Base-by-base conservation (phyloP, 768 basidiomycete species). In the Tephrocybe sp. region DNA sequence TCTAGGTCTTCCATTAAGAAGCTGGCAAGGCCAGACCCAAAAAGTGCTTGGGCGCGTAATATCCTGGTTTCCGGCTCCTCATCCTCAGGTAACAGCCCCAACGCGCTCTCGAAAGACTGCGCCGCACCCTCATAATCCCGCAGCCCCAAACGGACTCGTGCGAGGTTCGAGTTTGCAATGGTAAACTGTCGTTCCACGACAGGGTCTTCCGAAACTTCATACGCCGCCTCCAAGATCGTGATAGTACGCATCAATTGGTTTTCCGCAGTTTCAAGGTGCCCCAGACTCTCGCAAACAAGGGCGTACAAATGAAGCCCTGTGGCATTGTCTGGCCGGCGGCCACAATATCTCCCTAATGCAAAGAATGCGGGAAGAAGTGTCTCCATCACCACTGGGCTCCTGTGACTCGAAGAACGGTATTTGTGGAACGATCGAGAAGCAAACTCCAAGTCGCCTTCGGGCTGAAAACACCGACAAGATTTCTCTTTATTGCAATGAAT, bases 141-240 rank as follows among this genome's bases (percentile, higher is more conserved):
- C 3, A 75, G 62, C 0, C 85, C 74, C n/a, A 96, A 70, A 17
- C 81, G 77, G 21, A 96, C 65, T 9, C 97, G 83, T 0, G 86
- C 97, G 7, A 93, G 71, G 52, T 89, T 96, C 20, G 81, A 72
- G 55, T 94, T 89, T 0, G 94, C 90, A 33, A 93, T 81, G 4
- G 80, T 83, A 62, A 88, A 99, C 47, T 81, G 85, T 44, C 75
- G 71, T 67, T 98, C 97, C 10, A 92, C 81, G 20, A 74, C 70
- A 1, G 85, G 68, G 47, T 92, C 87, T 66, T 99, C 97, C 12
- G 80, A 81, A 47, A 88, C 84, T 65, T 99, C 97, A 69, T 97
- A 99, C 23, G 80, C 78, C 1, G 82, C 77, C 66, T 98, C 96
- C n/a, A 98, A 72, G 9, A 93, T 73, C 3, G 67, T 53, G 12